These are phyloP conservation scores for Zizania latifolia DNA, from an alignment of 176 grass and related monocot species.

Conservation along the genomic window DNA sequence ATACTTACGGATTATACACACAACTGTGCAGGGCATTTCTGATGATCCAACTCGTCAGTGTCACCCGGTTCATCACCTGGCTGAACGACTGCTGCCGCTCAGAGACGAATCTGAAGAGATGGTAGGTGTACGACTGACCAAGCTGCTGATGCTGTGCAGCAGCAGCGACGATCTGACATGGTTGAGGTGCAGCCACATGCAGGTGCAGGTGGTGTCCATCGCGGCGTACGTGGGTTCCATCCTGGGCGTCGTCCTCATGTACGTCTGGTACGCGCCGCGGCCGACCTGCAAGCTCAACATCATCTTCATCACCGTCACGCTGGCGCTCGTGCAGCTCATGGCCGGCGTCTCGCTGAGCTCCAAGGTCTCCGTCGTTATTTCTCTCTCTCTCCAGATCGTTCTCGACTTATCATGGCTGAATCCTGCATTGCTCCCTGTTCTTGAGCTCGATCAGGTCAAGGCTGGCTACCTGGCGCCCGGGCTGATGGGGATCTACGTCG, in stretches of 20 bases:
- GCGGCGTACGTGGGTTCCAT: constrained; percentile 55
- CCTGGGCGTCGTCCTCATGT: constrained; percentile 69
- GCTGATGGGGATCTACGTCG: constrained; percentile 87
- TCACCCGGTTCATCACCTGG: constrained; percentile 89
- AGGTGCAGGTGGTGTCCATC: constrained; percentile 55
- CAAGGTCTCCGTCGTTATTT: constrained; percentile 35
- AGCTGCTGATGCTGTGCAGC: neutral
- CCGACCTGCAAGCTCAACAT: constrained; percentile 65
- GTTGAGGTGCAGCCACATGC: constrained; percentile 50
- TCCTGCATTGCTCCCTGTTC: neutral
- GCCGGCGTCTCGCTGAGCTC: constrained; percentile 56
- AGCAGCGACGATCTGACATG: neutral
- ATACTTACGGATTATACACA: neutral
- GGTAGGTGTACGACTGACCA: constrained; percentile 32
- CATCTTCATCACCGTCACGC: constrained; percentile 86
- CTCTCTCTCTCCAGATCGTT: neutral
- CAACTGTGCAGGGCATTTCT: constrained; percentile 71
- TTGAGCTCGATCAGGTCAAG: constrained; percentile 41
- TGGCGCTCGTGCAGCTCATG: constrained; percentile 72
- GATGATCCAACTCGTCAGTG: constrained; percentile 86
- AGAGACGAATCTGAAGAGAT: constrained; percentile 61
- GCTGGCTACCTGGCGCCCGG: constrained; percentile 75
- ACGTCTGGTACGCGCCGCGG: constrained; percentile 74
- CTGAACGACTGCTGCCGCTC: constrained; percentile 81
- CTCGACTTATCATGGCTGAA: neutral